These are phyloP conservation scores for Larix sibirica DNA, from an alignment of 83 land plant genomes.

Conservation along the genomic window DNA sequence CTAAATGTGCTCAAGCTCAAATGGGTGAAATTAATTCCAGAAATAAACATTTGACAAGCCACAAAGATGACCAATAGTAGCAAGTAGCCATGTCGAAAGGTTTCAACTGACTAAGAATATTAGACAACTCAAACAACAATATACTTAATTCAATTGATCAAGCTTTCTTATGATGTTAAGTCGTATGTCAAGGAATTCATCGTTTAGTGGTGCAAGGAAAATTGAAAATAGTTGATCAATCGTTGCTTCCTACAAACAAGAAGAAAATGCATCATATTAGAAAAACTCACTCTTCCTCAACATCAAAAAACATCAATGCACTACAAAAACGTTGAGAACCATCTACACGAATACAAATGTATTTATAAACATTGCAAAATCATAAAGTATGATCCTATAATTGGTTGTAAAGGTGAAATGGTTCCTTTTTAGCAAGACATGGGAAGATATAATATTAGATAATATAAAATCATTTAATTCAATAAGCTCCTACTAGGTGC, in stretches of 20 bases:
- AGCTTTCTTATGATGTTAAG: no score
- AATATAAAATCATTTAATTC: neutral
- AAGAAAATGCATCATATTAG: neutral
- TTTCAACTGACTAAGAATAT: no score
- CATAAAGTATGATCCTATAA: neutral
- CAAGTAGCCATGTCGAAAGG: no score
- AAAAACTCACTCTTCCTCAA: neutral
- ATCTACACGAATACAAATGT: neutral
- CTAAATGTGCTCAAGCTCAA: no score
- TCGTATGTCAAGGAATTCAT: no score
- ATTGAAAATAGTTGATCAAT: slow-evolving; percentile 95
- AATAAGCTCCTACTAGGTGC: neutral
- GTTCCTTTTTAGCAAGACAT: neutral
- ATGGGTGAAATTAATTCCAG: no score
- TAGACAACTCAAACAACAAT: neutral
- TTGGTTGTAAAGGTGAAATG: neutral
- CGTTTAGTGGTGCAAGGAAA: slow-evolving; percentile 89
- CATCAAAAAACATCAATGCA: neutral
- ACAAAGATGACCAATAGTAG: no score
- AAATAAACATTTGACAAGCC: no score
- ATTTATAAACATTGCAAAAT: neutral
- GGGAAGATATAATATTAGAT: neutral
- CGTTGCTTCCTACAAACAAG: slow-evolving; percentile 79
- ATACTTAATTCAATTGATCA: neutral
- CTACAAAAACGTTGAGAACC: no score